Conservation (phyloP, 305 asterid genomes). For the Solanum hybrid region DNA sequence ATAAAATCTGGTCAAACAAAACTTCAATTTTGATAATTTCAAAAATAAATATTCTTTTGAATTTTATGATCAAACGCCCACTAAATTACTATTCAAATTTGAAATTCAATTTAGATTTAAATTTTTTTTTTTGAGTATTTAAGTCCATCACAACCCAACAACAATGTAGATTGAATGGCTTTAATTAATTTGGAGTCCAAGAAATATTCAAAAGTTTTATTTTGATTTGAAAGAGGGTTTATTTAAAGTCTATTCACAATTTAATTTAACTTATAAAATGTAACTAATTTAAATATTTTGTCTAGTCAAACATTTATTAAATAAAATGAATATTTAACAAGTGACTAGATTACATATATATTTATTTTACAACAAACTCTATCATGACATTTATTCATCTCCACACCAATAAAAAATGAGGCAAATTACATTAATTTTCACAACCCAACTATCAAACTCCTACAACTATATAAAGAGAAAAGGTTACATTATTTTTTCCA, state of each 20-base stretch:
- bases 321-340: not conserved
- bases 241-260: no score
- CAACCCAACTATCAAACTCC: not conserved
- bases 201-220: not conserved
- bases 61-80: no score
- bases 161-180: not conserved
- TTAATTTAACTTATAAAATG: no score
- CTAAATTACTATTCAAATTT: not conserved
- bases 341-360: not conserved
- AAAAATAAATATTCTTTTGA: no score
- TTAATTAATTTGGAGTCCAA: not conserved
- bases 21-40: no score
- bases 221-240: not conserved
- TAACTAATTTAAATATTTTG: no score
- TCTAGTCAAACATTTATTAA: not conserved
- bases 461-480: not conserved
- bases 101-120: not conserved
- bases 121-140: not conserved
- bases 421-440: not conserved
- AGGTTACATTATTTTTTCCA: not conserved
- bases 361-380: not conserved
- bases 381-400: not conserved
- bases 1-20: no score
- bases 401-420: not conserved
- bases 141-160: not conserved